A percentile compares a stretch with the other conserved stretches of the same genome.
These are phyloP conservation scores for Globisporangium okanoganense DNA, from an alignment of 352 stramenopile species.

Conservation along the genomic window DNA sequence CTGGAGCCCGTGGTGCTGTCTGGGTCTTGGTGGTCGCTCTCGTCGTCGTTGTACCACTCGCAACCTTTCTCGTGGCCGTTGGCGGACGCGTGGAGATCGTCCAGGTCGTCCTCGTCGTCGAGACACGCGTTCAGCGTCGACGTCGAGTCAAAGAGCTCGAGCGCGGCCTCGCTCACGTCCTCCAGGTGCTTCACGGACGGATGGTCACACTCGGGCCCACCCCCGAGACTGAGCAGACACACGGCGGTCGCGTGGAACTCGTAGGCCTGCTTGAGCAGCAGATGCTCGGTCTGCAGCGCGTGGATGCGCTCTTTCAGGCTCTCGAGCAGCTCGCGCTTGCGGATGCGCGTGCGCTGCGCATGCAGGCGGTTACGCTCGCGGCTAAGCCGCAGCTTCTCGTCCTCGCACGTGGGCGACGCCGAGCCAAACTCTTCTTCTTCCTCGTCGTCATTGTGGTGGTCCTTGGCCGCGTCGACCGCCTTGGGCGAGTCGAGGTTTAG, in stretches of 20 bases:
- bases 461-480: not conserved
- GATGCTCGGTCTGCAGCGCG: slow-evolving; percentile 53
- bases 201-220: slow-evolving; percentile 26
- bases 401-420: slow-evolving; percentile 24
- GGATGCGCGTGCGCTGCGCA: slow-evolving; percentile 67
- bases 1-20: no score
- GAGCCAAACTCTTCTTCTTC: not conserved
- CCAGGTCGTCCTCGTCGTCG: slow-evolving; percentile 27
- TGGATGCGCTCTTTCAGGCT: slow-evolving; percentile 70
- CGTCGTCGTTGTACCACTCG: slow-evolving; percentile 26
- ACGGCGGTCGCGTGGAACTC: slow-evolving; percentile 72
- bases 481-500: slow-evolving; percentile 41
- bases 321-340: slow-evolving; percentile 73
- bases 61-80: slow-evolving; percentile 42
- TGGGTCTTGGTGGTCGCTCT: slow-evolving; percentile 21
- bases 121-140: slow-evolving; percentile 26
- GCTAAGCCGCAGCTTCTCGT: slow-evolving; percentile 70
- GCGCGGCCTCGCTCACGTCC: slow-evolving; percentile 36
- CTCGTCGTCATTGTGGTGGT: no score
- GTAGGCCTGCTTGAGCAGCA: slow-evolving; percentile 66
- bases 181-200: slow-evolving; percentile 50
- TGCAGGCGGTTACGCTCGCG: slow-evolving; percentile 75
- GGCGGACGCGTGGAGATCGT: slow-evolving; percentile 17
- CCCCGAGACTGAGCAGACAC: slow-evolving; percentile 51
- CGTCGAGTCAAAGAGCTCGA: slow-evolving; percentile 37